Percentiles rank a stretch among this genome's conserved stretches.
Conservation (phyloP, 1,284 basidiomycete species). For the Schizopora paradoxa region DNA sequence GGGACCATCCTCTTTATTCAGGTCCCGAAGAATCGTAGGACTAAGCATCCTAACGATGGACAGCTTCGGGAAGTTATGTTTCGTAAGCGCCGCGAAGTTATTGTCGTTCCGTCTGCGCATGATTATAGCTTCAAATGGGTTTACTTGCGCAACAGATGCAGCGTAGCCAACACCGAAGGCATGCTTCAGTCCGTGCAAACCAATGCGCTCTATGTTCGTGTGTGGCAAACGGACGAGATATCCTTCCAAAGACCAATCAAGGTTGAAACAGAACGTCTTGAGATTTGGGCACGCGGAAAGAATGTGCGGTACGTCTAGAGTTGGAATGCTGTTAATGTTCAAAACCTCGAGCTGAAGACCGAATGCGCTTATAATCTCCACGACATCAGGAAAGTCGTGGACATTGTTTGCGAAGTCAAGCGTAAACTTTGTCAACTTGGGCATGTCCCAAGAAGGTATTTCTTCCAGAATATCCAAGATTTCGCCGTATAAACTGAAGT, state of each 20-base stretch:
- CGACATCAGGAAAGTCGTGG: slow-evolving; percentile 52
- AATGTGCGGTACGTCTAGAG: slow-evolving; percentile 48
- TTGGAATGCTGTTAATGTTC: slow-evolving; percentile 54
- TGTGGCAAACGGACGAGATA: slow-evolving; percentile 48
- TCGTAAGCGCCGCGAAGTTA: slow-evolving; percentile 53
- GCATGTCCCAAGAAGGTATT: slow-evolving; percentile 58
- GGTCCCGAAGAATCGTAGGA: slow-evolving; percentile 45
- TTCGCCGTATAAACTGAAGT: slow-evolving; percentile 54
- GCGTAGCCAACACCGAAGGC: slow-evolving; percentile 61
- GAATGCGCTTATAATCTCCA: slow-evolving; percentile 52
- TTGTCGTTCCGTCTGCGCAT: slow-evolving; percentile 56
- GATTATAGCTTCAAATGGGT: slow-evolving; percentile 41
- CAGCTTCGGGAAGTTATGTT: slow-evolving; percentile 53
- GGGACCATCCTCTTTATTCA: slow-evolving; percentile 50
- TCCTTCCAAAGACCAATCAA: slow-evolving; percentile 53
- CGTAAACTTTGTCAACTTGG: slow-evolving; percentile 47
- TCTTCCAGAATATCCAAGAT: slow-evolving; percentile 63
- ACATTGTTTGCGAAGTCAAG: slow-evolving; percentile 43
- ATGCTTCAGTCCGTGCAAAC: slow-evolving; percentile 60
- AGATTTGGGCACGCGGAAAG: slow-evolving; percentile 60
- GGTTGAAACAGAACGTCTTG: slow-evolving; percentile 60
- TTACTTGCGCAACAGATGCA: slow-evolving; percentile 34
- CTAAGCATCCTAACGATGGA: slow-evolving; percentile 53
- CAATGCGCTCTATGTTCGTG: slow-evolving; percentile 50
- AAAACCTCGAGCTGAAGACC: slow-evolving; percentile 53